Conservation (phyloP, 108 stramenopile species). For the Licmophora abbreviata region DNA sequence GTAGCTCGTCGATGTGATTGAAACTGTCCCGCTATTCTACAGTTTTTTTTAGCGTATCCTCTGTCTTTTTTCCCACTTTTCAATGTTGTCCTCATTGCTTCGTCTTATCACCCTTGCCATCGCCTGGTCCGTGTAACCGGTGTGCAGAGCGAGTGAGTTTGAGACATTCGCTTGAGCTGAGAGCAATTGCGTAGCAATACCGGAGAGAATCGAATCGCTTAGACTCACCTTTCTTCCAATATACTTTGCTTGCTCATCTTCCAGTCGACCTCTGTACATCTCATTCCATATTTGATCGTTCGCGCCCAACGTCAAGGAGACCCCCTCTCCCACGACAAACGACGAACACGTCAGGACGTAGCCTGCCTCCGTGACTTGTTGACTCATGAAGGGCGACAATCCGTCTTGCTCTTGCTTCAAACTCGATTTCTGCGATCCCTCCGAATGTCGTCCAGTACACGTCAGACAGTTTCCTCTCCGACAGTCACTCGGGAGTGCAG, state of each 20-base stretch:
- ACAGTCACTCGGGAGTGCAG: slow-evolving; percentile 57
- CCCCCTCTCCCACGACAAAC: slow-evolving; percentile 44
- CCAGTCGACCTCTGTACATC: slow-evolving; percentile 35
- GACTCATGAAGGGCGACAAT: slow-evolving; percentile 39
- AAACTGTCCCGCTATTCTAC: too few relatives aligned
- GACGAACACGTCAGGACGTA: slow-evolving; percentile 56
- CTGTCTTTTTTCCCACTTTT: too few relatives aligned
- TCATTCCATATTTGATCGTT: slow-evolving; percentile 46
- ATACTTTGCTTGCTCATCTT: slow-evolving; percentile 15
- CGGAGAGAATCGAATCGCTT: too few relatives aligned
- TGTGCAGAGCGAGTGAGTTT: too few relatives aligned
- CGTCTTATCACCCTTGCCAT: too few relatives aligned
- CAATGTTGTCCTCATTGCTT: too few relatives aligned
- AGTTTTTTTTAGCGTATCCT: too few relatives aligned
- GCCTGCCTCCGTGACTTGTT: slow-evolving; percentile 23
- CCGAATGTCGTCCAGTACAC: slow-evolving; percentile 31
- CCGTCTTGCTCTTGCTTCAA: slow-evolving; percentile 36
- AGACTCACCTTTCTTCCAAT: slow-evolving; percentile 36
- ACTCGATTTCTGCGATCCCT: slow-evolving; percentile 4
- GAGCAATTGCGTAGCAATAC: too few relatives aligned
- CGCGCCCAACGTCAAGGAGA: slow-evolving; percentile 39
- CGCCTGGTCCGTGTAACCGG: too few relatives aligned
- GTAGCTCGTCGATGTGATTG: too few relatives aligned
- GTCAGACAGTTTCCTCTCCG: slow-evolving; percentile 72
- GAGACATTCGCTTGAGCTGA: too few relatives aligned